Conservation (phyloP, 768 basidiomycete genomes). For the Dacryopinax spathularia region DNA sequence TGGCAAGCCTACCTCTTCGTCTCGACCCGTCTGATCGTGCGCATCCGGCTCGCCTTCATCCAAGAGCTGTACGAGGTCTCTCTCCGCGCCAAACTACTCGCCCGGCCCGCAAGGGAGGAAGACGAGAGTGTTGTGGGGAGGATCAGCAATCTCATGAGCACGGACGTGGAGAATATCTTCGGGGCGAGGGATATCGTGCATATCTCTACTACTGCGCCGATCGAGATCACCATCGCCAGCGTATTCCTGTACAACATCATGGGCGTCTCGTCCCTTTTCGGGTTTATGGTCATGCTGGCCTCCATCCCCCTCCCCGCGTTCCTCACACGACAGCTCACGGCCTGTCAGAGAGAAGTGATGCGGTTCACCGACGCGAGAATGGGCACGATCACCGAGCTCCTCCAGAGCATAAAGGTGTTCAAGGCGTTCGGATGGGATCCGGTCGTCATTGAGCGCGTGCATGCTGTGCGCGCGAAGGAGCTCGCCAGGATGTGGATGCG, state of each 20-base stretch:
- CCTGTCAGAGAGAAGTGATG: neutral
- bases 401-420: slow-evolving; percentile 2
- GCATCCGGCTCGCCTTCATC: neutral
- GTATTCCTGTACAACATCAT: slow-evolving; percentile 4
- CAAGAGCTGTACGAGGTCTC: neutral
- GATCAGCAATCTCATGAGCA: slow-evolving; percentile 1
- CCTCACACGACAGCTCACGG: neutral
- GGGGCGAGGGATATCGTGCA: neutral
- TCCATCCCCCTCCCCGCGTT: neutral
- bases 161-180: neutral
- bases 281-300: neutral
- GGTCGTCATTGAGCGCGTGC: slow-evolving; percentile 2
- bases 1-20: neutral
- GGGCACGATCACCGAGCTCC: neutral
- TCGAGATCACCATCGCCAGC: neutral
- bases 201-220: neutral
- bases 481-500: slow-evolving; percentile 3
- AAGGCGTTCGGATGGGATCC: neutral
- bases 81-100: neutral
- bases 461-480: neutral
- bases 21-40: neutral
- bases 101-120: neutral
- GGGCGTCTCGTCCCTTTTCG: neutral
- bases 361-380: neutral
- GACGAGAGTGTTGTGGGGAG: slow-evolving; percentile 1